Conservation (phyloP, 768 basidiomycete species). For the Leccinum longicurvipes region DNA sequence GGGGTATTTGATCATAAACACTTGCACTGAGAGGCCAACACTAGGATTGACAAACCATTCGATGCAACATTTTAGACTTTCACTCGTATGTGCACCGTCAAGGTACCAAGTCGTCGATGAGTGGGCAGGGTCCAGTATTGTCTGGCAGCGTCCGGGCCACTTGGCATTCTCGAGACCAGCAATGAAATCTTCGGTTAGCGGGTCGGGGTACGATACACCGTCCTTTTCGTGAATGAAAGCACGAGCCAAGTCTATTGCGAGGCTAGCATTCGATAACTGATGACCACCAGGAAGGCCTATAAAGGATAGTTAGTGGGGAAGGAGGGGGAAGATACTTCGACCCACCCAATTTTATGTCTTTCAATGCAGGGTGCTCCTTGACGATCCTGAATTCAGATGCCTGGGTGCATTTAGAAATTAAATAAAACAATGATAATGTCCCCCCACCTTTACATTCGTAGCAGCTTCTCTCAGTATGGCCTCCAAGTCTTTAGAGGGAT, state of each 20-base stretch:
- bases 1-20: conserved; percentile 4
- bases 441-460: conserved; percentile 56
- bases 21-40: conserved; percentile 41
- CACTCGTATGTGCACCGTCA: conserved; percentile 93
- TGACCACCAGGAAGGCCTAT: conserved; percentile 82
- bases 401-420: conserved; percentile 31
- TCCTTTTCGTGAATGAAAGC: conserved; percentile 51
- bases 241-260: conserved; percentile 74
- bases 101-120: conserved; percentile 74
- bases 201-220: conserved; percentile 5
- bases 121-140: conserved; percentile 58
- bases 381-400: conserved; percentile 69
- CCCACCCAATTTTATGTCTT: conserved; percentile 60
- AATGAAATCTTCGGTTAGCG: conserved; percentile 52
- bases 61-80: conserved; percentile 83
- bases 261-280: conserved; percentile 82
- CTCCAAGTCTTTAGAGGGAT: conserved; percentile 67
- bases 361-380: conserved; percentile 47
- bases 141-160: conserved; percentile 97
- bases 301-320: conserved; percentile 1
- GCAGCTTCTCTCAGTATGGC: conserved; percentile 67
- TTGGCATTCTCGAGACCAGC: conserved; percentile 62
- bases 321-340: neutral
- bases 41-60: conserved; percentile 80
- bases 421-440: neutral